Evolutionary conservation across 495 filamentous ascomycete genomes (phyloP).

Genomic region (Pyrenula massariospora): DNA sequence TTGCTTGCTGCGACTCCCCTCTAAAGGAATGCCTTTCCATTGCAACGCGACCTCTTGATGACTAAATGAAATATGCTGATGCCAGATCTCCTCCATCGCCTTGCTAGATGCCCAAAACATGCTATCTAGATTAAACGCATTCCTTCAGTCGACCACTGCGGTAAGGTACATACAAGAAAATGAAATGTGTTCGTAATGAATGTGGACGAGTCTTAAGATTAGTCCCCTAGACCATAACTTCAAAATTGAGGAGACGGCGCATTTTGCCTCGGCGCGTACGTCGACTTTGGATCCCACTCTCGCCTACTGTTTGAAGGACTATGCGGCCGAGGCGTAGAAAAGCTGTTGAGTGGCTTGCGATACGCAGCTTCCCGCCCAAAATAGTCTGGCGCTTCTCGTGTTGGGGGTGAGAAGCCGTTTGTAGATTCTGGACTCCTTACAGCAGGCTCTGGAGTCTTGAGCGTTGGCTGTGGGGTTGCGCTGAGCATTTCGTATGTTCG

Average conservation of each 20-base stretch:
- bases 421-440: slow-evolving; percentile 28
- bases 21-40: too few relatives aligned
- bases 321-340: slow-evolving; percentile 44
- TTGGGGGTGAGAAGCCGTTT: slow-evolving; percentile 15
- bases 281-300: slow-evolving; percentile 28
- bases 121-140: too few relatives aligned
- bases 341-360: slow-evolving; percentile 43
- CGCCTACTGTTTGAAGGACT: slow-evolving; percentile 15
- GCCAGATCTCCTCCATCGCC: neutral
- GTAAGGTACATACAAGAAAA: neutral
- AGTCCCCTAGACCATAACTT: too few relatives aligned
- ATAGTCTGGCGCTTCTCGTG: slow-evolving; percentile 22
- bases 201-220: neutral
- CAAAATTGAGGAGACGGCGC: too few relatives aligned
- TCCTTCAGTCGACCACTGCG: too few relatives aligned
- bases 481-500: slow-evolving; percentile 78
- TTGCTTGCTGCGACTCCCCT: neutral
- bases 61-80: too few relatives aligned
- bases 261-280: slow-evolving; percentile 19
- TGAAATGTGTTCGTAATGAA: neutral
- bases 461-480: slow-evolving; percentile 16
- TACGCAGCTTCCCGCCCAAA: slow-evolving; percentile 43
- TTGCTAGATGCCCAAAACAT: neutral
- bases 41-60: too few relatives aligned
- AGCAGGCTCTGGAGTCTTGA: slow-evolving; percentile 32